A percentile compares a stretch with the other conserved stretches of the same genome.
Evolutionary conservation across 176 grass and related monocot species (phyloP).

Genomic region (Areca catechu): DNA sequence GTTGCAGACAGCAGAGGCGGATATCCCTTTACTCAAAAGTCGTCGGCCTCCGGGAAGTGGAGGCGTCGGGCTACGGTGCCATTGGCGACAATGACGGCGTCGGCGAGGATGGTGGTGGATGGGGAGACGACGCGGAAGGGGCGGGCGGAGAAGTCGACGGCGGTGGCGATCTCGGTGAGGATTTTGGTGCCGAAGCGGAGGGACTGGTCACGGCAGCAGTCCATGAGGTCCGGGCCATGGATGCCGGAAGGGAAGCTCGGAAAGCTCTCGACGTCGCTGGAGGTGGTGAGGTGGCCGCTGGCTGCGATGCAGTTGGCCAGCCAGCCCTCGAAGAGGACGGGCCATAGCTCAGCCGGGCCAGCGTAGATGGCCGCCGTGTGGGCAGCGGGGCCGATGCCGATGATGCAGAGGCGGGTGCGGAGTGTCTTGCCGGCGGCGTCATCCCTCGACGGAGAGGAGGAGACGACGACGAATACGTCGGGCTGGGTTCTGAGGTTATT

Average conservation of each 20-base stretch:
- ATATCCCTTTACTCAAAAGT: constrained; percentile 86
- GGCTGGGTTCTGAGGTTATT: too few species aligned
- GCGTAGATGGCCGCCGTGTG: constrained; percentile 98
- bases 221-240: constrained; percentile 75
- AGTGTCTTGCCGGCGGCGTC: constrained; percentile 23
- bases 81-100: constrained; percentile 66
- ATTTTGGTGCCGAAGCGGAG: constrained; percentile 54
- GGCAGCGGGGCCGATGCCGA: constrained; percentile 71
- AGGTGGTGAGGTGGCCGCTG: constrained; percentile 90
- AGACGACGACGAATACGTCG: not conserved
- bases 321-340: constrained; percentile 85
- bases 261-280: constrained; percentile 98
- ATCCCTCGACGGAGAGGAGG: constrained; percentile 46
- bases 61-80: constrained; percentile 81
- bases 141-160: constrained; percentile 50
- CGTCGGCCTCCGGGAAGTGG: constrained; percentile 54
- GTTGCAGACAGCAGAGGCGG: constrained; percentile 89
- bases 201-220: constrained; percentile 58
- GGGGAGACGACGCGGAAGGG: constrained; percentile 67
- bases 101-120: constrained; percentile 54
- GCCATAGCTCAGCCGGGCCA: constrained; percentile 68
- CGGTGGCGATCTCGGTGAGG: constrained; percentile 61
- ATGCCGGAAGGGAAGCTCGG: constrained; percentile 65
- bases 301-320: constrained; percentile 84
- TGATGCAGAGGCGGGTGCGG: constrained; percentile 73